Evolutionary conservation across 2,329 filamentous ascomycete genomes (phyloP), one percentile per base, ranked within the genome.

Genomic region (Periconia macrospinosa): DNA sequence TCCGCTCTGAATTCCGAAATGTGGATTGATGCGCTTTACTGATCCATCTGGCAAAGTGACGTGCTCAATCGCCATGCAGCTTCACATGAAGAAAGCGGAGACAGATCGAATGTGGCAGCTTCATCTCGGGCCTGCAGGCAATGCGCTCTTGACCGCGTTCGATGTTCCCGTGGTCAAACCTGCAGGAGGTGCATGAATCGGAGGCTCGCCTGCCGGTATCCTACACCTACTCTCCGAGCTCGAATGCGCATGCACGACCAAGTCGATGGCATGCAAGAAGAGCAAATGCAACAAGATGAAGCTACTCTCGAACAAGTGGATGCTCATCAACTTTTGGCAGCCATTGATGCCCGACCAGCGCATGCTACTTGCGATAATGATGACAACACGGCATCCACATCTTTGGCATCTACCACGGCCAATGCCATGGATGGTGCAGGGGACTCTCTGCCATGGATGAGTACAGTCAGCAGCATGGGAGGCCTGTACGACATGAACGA

Each of bases 81-180:
- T 27, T 27, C 23, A 27, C 23, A 27, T 37, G 45, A 52, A 30
- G 50, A 54, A 18, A 44, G 33, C 17, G 45, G 33, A 15, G 33
- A 47, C 27, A 17, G n/a, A 5, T 20, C 23, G 7, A 10, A 40
- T 30, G 15, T 35, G 30, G 14, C 27, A 23, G 18, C 47, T 17
- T 40, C 37, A 45, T 50, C 52, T 20, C 52, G 67, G 41, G 68
- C 68, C 5, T 71, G 68, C 52, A 51, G 56, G 27, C 52, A 58
- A 45, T 71, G 67, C 51, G 63, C 63, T 5, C 45, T 52, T 11
- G 62, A 67, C 30, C 68, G 68, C 30, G 62, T 68, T 10, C 60
- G 60, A 49, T 72, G 68, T 47, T 65, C 68, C 30, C 66, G 69
- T 30, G 62, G 58, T 10, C 47, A 54, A 13, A 56, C 53, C n/a